A percentile compares a stretch with the other conserved stretches of the same genome.
These are phyloP conservation scores for Aspergillus nanangensis DNA, from an alignment of 495 filamentous ascomycete genomes.

Conservation along the genomic window DNA sequence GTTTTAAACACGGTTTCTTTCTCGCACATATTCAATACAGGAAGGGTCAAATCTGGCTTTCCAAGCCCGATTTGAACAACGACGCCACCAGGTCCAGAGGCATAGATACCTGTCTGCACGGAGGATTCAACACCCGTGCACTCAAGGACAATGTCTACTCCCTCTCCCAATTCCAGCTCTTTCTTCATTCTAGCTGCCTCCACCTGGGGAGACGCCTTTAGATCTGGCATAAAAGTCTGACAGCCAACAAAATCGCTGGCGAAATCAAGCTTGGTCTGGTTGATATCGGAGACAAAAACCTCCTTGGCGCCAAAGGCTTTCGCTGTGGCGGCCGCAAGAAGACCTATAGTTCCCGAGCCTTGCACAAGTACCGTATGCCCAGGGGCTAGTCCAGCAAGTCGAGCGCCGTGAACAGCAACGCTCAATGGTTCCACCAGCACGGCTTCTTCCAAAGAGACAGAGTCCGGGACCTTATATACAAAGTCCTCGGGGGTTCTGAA, in stretches of 20 bases:
- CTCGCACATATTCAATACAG: background rate
- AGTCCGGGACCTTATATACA: slow-evolving; percentile 71
- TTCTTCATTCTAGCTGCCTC: slow-evolving; percentile 25
- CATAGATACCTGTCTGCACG: slow-evolving; percentile 71
- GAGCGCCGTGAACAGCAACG: slow-evolving; percentile 76
- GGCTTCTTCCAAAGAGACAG: slow-evolving; percentile 69
- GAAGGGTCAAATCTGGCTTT: background rate
- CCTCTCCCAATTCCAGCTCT: slow-evolving; percentile 27
- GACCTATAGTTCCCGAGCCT: slow-evolving; percentile 78
- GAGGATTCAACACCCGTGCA: slow-evolving; percentile 74
- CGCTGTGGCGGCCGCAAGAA: slow-evolving; percentile 76
- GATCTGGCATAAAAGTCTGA: background rate
- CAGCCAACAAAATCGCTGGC: slow-evolving; percentile 55
- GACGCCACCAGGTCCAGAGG: slow-evolving; percentile 63
- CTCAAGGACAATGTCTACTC: slow-evolving; percentile 77
- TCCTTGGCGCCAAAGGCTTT: slow-evolving; percentile 68
- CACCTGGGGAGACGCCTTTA: slow-evolving; percentile 23
- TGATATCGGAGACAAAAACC: slow-evolving; percentile 72
- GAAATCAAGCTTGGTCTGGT: slow-evolving; percentile 63
- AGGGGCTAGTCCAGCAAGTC: slow-evolving; percentile 60
- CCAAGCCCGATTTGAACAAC: slow-evolving; percentile 72
- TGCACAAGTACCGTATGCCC: slow-evolving; percentile 75
- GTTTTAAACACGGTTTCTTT: slow-evolving; percentile 79
- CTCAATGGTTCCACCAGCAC: slow-evolving; percentile 78
- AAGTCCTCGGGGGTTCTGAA: slow-evolving; percentile 73